These are phyloP conservation scores for Camelina laxa DNA, from an alignment of 345 rosid species.

Conservation along the genomic window DNA sequence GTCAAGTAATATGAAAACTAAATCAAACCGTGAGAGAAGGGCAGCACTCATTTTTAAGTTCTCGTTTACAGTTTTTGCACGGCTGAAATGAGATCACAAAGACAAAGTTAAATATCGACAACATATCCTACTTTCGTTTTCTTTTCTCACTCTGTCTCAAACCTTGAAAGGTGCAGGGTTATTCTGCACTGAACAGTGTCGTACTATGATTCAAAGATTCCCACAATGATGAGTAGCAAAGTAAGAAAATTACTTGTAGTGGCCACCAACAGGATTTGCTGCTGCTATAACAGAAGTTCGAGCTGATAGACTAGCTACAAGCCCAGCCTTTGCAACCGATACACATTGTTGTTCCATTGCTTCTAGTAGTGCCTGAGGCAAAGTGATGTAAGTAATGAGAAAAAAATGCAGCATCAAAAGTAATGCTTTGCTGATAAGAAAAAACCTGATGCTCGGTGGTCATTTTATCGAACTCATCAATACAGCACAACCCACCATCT, in stretches of 20 bases:
- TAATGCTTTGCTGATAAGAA: constrained; percentile 23
- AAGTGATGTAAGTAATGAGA: constrained; percentile 38
- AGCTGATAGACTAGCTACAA: constrained; percentile 95
- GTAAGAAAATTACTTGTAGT: constrained; percentile 73
- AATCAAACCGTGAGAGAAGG: constrained; percentile 94
- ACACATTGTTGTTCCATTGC: constrained; percentile 99
- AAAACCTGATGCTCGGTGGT: constrained; percentile 93
- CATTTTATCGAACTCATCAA: constrained; percentile 99
- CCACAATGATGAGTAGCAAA: constrained; percentile 24
- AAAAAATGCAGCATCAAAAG: constrained; percentile 35
- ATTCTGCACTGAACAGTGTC: constrained; percentile 6
- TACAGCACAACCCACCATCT: constrained; percentile 93
- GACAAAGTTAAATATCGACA: constrained; percentile 17
- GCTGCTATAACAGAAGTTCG: constrained; percentile 97
- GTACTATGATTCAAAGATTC: constrained; percentile 15
- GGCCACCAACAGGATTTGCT: constrained; percentile 98
- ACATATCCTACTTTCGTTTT: background rate
- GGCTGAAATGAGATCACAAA: constrained; percentile 72
- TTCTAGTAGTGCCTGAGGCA: constrained; percentile 85
- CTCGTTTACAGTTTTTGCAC: constrained; percentile 97
- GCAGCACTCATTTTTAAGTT: constrained; percentile 97
- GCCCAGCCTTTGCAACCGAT: constrained; percentile 98
- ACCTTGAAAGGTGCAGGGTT: constrained; percentile 22
- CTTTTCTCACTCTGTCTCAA: constrained; percentile 20
- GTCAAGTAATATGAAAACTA: constrained; percentile 95